Evolutionary conservation across 768 basidiomycete species (phyloP).

Genomic region (Leccinum imitatum): DNA sequence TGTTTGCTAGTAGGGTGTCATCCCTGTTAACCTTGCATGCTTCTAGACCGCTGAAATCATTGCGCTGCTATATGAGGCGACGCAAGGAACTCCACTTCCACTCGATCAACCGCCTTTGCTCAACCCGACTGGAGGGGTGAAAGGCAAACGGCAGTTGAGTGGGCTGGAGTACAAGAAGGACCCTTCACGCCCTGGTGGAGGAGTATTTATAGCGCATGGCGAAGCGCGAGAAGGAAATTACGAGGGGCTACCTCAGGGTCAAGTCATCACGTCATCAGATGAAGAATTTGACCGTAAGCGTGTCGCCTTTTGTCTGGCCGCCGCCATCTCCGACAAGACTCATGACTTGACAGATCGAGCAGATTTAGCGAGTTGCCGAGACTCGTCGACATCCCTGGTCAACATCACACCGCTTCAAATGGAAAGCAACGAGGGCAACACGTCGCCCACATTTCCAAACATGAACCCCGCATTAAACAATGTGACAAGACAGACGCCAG

Average conservation of each 20-base stretch:
- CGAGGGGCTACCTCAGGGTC: constrained; percentile 55
- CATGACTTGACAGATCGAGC: constrained; percentile 11
- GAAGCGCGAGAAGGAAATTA: constrained; percentile 47
- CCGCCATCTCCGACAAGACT: background rate
- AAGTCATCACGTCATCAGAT: constrained; percentile 50
- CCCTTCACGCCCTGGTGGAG: constrained; percentile 78
- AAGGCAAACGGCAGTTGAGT: constrained; percentile 49
- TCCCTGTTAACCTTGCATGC: constrained; percentile 1
- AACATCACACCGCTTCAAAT: constrained; percentile 53
- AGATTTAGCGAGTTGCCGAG: constrained; percentile 13
- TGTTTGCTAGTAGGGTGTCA: background rate
- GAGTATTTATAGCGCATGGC: constrained; percentile 71
- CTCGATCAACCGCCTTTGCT: constrained; percentile 60
- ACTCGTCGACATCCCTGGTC: constrained; percentile 45
- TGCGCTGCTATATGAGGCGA: constrained; percentile 86
- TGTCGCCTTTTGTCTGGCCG: constrained; percentile 18
- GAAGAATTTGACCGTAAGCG: constrained; percentile 53
- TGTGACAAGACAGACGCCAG: constrained; percentile 34
- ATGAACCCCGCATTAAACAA: constrained; percentile 77
- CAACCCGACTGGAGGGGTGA: constrained; percentile 78
- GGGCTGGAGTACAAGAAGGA: constrained; percentile 77
- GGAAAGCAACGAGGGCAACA: constrained; percentile 29
- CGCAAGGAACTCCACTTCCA: constrained; percentile 65
- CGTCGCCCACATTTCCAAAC: constrained; percentile 42
- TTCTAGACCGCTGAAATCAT: constrained; percentile 89